Conservation (phyloP, 2,329 filamentous ascomycete species). For the Colletotrichum sp. region DNA sequence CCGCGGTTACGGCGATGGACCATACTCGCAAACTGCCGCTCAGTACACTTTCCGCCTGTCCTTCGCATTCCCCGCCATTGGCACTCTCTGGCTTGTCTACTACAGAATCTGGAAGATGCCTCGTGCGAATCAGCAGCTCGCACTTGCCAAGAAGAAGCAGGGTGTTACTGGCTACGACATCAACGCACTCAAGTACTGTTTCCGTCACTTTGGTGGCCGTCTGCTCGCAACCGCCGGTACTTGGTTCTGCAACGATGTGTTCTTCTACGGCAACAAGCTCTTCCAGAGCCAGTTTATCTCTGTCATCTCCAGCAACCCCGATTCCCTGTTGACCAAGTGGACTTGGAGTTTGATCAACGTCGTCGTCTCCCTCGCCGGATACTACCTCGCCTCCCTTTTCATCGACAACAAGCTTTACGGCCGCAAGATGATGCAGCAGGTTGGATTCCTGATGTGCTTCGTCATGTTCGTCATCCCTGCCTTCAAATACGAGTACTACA, state of each 20-base stretch:
- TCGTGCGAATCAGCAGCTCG: conserved; percentile 81
- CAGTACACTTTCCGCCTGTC: conserved; percentile 94
- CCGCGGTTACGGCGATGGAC: conserved; percentile 64
- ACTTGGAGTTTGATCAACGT: conserved; percentile 93
- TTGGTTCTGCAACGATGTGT: conserved; percentile 97
- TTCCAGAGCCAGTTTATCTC: conserved; percentile 92
- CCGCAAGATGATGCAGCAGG: conserved; percentile 93
- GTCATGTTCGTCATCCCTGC: conserved; percentile 91
- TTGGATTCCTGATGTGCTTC: conserved; percentile 93
- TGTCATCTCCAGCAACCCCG: conserved; percentile 73
- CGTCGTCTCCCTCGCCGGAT: conserved; percentile 82
- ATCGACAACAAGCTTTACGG: conserved; percentile 98
- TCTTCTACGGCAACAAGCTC: conserved; percentile 99
- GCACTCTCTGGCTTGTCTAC: conserved; percentile 94
- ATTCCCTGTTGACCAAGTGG: conserved; percentile 85
- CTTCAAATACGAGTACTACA: conserved; percentile 89
- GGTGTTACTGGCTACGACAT: conserved; percentile 88
- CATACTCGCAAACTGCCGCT: conserved; percentile 77
- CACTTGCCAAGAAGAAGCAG: conserved; percentile 79
- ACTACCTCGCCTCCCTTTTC: conserved; percentile 86
- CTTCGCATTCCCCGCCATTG: conserved; percentile 88
- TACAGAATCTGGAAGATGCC: conserved; percentile 96
- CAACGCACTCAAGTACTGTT: conserved; percentile 78
- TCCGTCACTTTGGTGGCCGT: conserved; percentile 84
- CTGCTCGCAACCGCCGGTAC: conserved; percentile 84